Conservation (phyloP, 1,284 basidiomycete species). For the Ganoderma lingzhi region DNA sequence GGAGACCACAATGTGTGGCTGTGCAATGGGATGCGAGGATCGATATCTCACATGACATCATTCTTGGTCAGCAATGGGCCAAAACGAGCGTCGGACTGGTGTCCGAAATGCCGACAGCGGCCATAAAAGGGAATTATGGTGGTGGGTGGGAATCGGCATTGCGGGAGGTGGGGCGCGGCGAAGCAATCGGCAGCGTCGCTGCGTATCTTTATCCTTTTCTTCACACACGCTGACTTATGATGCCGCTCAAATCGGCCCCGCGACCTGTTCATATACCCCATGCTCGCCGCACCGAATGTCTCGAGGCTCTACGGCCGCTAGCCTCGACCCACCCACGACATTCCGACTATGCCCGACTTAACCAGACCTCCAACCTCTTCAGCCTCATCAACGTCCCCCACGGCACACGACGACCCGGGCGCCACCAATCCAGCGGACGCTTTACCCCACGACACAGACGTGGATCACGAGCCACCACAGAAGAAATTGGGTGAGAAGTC, state of each 20-base stretch:
- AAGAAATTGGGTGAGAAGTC: conserved; percentile 3
- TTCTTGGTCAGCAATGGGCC: neutral
- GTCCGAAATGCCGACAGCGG: neutral
- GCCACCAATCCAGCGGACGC: conserved; percentile 20
- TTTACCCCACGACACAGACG: conserved; percentile 5
- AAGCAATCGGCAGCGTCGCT: neutral
- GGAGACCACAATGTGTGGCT: neutral
- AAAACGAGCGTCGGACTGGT: neutral
- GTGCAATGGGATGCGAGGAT: neutral
- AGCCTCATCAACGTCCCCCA: conserved; percentile 23
- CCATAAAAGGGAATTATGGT: neutral
- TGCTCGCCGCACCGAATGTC: neutral
- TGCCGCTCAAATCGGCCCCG: conserved; percentile 17
- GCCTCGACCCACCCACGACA: neutral
- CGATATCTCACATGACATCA: neutral
- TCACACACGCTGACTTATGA: conserved; percentile 25
- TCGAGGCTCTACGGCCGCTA: neutral
- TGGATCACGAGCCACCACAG: conserved; percentile 2
- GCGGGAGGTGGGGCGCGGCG: neutral
- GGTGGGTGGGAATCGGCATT: neutral
- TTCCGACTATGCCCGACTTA: neutral
- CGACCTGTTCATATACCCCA: conserved; percentile 17
- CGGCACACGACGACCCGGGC: conserved; percentile 26
- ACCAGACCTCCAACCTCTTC: conserved; percentile 12
- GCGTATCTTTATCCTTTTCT: neutral